Evolutionary conservation across 768 basidiomycete species (phyloP), one percentile per base, ranked within the genome.

Genomic region (Pulveroboletus sp.): DNA sequence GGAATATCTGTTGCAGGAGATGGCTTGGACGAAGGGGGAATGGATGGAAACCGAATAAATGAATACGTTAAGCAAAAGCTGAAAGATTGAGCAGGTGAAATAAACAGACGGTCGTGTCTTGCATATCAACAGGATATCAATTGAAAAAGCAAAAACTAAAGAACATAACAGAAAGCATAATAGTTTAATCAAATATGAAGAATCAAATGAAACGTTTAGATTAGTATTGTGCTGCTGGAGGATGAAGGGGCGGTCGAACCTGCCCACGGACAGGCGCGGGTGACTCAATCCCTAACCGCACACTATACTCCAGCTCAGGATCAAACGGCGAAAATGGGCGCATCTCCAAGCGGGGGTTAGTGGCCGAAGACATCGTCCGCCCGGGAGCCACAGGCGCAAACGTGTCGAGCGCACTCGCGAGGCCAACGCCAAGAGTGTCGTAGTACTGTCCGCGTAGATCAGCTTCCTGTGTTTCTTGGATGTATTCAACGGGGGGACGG

Each of bases 381-480:
- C n/a, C n/a, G n/a, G 45, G 5, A 2, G 42, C 41, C 17, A 32
- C 14, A 62, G 66, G 25, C 55, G 58, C 19, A 53, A 64, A 33
- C 61, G 70, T 45, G 65, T 71, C 72, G 37, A 67, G 45, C 59
- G 72, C 57, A 63, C 68, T 71, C 16, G 50, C 53, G 19, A 53
- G 45, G 17, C 55, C 55, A 2, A 62, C 50, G 19, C 57, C 57
- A 6, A 66, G 48, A 31, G 34, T 49, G 31, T 67, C 67, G n/a
- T 52, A 67, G 37, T 51, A 58, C 10, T 76, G 76, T 11, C 81
- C 72, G 14, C 85, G 76, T 14, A 77, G 70, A 55, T 91, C 86
- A 56, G 84, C 87, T 56, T 84, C 84, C 51, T 79, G 83, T 16
- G 89, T 91, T 69, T 91, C 85, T 53, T 85, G 80, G 51, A 92